A percentile compares a stretch with the other conserved stretches of the same genome.
Conservation (phyloP, 495 filamentous ascomycete genomes). For the Peziza echinospora region DNA sequence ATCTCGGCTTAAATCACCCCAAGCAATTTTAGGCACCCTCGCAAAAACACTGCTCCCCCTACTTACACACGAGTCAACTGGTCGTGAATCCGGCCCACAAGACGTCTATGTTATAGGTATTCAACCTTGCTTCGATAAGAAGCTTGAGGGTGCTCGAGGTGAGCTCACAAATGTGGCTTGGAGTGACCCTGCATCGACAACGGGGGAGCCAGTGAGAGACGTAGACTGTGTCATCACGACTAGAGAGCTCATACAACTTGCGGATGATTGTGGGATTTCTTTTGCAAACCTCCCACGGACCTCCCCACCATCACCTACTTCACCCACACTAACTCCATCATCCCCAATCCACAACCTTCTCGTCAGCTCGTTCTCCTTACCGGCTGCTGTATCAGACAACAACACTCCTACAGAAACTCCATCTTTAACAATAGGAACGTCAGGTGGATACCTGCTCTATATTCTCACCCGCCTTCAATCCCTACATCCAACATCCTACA, state of each 20-base stretch:
- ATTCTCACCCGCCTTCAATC: constrained; percentile 52
- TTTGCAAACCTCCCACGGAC: constrained; percentile 49
- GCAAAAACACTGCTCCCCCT: constrained; percentile 64
- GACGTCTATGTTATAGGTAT: constrained; percentile 83
- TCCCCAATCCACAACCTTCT: constrained; percentile 42
- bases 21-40: constrained; percentile 73
- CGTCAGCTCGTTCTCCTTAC: constrained; percentile 9
- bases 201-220: constrained; percentile 35
- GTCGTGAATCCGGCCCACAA: constrained; percentile 37
- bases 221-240: constrained; percentile 96
- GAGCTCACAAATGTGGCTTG: constrained; percentile 73
- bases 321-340: constrained; percentile 11
- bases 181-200: constrained; percentile 17
- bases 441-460: constrained; percentile 71
- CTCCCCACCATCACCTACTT: constrained; percentile 22
- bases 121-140: constrained; percentile 99
- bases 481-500: constrained; percentile 40
- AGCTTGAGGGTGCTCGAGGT: constrained; percentile 80
- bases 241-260: constrained; percentile 74
- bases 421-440: constrained; percentile 34
- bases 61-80: neutral
- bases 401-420: constrained; percentile 21
- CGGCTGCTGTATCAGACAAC: constrained; percentile 41
- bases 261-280: constrained; percentile 36
- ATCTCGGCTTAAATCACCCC: constrained; percentile 77